Base-by-base conservation (phyloP, 2,329 filamentous ascomycete genomes). In the Colletotrichum sp. region DNA sequence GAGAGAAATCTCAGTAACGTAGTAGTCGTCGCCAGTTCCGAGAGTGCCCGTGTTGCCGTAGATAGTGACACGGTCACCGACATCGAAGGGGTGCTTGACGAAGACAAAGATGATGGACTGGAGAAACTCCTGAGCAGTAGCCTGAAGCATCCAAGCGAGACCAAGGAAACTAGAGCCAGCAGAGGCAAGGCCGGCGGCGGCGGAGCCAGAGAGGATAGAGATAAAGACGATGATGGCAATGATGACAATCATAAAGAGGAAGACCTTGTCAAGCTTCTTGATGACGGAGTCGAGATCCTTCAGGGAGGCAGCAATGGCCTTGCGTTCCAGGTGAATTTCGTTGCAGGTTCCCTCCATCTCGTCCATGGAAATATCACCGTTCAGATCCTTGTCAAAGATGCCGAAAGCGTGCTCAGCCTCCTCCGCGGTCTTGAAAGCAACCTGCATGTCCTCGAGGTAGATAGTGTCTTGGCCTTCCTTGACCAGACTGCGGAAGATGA, bases 211-310 rank as follows among this genome's bases (percentile, higher is more conserved):
- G 74, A 98, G 94, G 72, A 98, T 90, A 5, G 95, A 96, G 81
- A 98, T 90, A 82, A 98, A 95, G 69, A 98, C 94, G 67, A 98
- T 91, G 73, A 98, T 85, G 6, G 94, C 91, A 78, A 98, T 94
- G 80, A 98, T 87, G 71, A 93, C 80, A 52, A 98, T 95, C 81
- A 98, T 92, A 85, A 98, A 95, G 82, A 97, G 89, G 81, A 98
- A 95, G 12, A 98, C 94, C 79, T 94, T 91, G 83, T 98, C 95
- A 3, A 98, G 91, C 84, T 97, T 98, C 78, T 93, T 91, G 64
- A 98, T 96, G 18, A 98, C 96, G 0, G 95, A 97, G 84, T 98
- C 96, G 15, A 98, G 88, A 85, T 98, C 96, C 85, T 98, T 98
- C 75, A 98, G 88, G 0, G 96, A 98, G 1, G 96, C 96, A 0